A percentile compares a stretch with the other conserved stretches of the same genome.
Evolutionary conservation across 345 rosid species (phyloP).

Genomic region (Salix viminalis): DNA sequence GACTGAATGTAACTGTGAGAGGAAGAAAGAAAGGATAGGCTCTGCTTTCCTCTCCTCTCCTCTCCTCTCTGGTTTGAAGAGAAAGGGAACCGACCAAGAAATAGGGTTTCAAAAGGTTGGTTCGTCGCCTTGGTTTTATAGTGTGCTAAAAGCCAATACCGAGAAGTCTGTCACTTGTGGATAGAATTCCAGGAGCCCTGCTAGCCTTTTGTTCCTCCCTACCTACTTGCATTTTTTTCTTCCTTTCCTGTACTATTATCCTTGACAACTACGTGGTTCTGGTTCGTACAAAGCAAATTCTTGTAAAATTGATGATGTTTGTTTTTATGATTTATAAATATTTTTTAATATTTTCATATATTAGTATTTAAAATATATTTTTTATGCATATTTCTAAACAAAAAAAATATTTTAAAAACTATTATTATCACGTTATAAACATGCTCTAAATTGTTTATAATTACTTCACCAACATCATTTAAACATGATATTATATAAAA

Average conservation of each 20-base stretch:
- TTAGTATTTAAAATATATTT: too few relatives aligned
- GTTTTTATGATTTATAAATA: too few relatives aligned
- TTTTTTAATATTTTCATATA: too few relatives aligned
- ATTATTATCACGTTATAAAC: too few relatives aligned
- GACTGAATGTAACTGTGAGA: constrained; percentile 19
- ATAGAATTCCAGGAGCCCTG: not conserved
- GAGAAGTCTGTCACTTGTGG: not conserved
- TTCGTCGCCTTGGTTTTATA: not conserved
- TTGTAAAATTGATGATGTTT: too few relatives aligned
- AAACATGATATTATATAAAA: too few relatives aligned
- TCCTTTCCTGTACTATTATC: not conserved
- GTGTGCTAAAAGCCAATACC: not conserved
- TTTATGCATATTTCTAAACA: too few relatives aligned
- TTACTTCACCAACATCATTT: too few relatives aligned
- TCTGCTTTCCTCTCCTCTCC: not conserved
- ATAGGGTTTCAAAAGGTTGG: not conserved
- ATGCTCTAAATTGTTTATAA: too few relatives aligned
- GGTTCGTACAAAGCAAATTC: not conserved
- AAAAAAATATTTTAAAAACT: too few relatives aligned
- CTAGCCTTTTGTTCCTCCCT: not conserved
- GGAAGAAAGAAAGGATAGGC: constrained; percentile 4
- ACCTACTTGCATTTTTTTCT: not conserved
- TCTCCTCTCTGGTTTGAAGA: not conserved
- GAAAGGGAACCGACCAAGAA: not conserved
- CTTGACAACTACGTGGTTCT: not conserved